These are phyloP conservation scores for Malassezia psittaci DNA, from an alignment of 1,284 basidiomycete species.

Conservation along the genomic window DNA sequence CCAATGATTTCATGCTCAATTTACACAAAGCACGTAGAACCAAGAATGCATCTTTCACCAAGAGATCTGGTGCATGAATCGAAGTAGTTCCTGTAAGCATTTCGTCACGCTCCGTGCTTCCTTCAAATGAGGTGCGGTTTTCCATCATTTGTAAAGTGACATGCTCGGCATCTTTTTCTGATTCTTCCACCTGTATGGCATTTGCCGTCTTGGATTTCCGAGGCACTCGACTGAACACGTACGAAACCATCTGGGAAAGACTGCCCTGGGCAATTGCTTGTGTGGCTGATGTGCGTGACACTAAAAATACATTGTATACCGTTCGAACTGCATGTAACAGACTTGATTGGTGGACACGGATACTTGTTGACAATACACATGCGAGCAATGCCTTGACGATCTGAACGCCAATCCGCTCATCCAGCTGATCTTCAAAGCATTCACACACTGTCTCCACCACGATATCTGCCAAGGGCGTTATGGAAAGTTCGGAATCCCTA, in stretches of 20 bases:
- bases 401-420: conserved; percentile 41
- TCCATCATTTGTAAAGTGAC: conserved; percentile 39
- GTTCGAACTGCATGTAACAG: conserved; percentile 50
- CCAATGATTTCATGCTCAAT: conserved; percentile 45
- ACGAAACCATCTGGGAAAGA: conserved; percentile 43
- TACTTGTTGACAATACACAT: conserved; percentile 36
- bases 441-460: conserved; percentile 47
- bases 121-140: conserved; percentile 41
- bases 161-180: conserved; percentile 10
- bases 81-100: conserved; percentile 22
- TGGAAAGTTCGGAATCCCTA: conserved; percentile 11
- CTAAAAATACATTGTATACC: conserved; percentile 46
- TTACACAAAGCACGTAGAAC: conserved; percentile 46
- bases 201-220: conserved; percentile 3
- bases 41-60: conserved; percentile 47
- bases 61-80: conserved; percentile 40
- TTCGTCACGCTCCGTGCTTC: conserved; percentile 36
- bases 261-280: conserved; percentile 46
- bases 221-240: conserved; percentile 43
- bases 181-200: neutral
- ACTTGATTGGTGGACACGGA: conserved; percentile 43
- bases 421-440: conserved; percentile 36
- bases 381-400: conserved; percentile 47
- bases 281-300: conserved; percentile 38
- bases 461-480: conserved; percentile 34